Base-by-base conservation (phyloP, 495 filamentous ascomycete genomes). In the Lineolata rhizophorae region DNA sequence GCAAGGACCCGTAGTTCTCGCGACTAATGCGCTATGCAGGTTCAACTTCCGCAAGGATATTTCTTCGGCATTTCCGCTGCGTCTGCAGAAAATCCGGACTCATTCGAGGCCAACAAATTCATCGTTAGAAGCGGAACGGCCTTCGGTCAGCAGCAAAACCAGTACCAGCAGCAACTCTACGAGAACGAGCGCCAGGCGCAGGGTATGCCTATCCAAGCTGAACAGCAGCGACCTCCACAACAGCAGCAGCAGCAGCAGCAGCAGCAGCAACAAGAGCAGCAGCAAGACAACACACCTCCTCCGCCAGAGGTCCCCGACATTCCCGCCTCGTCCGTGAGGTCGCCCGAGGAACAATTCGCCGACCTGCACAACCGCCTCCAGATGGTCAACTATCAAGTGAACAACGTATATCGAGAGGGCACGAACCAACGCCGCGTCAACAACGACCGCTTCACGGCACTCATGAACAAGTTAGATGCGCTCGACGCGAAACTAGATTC, bases 71-170 rank as follows among this genome's bases (percentile, higher is more conserved):
- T 97, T 39, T 76, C 76, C 2, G 87, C 85, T 20, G 77, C 76
- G 3, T 82, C 80, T 5, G 79, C 81, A 18, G 83, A 94, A 37
- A 83, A 67, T 41, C 80, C 87, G 0, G 87, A 97, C 50, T 90
- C 81, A 18, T 92, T 92, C 48, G 87, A 97, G 53, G 51, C 87
- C 38, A 85, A 82, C 61, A 91, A 85, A 43, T 67, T 95, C 44
- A 55, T 77, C 22, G 61, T 84, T 21, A 62, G 42, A 10, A 47
- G 41, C 32, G 39, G 48, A n/a, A n/a, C n/a, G n/a, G n/a, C n/a
- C n/a, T n/a, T n/a, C n/a, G n/a, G n/a, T n/a, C n/a, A n/a, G n/a
- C n/a, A n/a, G n/a, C n/a, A n/a, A n/a, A n/a, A n/a, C n/a, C 31
- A 40, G 42, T 28, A 35, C 47, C 12, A 44, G 38, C 19, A 42